Percentiles rank a stretch among this genome's conserved stretches.
phyloP scores from a whole-genome alignment of 352 stramenopile species.

The Pythium myriotylum region DNA sequence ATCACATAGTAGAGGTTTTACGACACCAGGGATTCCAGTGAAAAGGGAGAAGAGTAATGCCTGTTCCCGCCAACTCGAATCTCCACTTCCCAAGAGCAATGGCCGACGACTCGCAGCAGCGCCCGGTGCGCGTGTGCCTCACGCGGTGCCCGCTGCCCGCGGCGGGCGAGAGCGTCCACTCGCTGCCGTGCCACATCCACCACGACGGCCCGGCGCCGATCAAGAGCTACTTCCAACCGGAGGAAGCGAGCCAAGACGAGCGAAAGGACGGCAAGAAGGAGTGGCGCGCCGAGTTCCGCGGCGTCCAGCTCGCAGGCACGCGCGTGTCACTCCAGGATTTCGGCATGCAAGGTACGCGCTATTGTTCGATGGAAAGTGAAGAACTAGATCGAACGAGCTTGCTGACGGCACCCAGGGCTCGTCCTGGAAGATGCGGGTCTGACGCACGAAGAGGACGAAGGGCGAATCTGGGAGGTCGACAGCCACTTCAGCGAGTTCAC shows the following conservation, averaged over 20 bases:
- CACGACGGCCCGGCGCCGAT: conserved; percentile 63
- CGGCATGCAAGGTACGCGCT: conserved; percentile 42
- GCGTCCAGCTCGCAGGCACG: conserved; percentile 63
- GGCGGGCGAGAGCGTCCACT: conserved; percentile 62
- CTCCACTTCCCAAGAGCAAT: conserved; percentile 8
- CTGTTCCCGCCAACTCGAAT: conserved; percentile 10
- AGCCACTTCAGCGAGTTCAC: conserved; percentile 74
- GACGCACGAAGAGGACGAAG: conserved; percentile 59
- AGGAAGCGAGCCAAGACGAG: conserved; percentile 27
- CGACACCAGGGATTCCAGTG: background rate
- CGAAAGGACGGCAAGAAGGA: conserved; percentile 14
- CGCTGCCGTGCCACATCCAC: conserved; percentile 75
- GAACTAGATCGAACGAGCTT: conserved; percentile 6
- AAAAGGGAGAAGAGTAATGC: conserved; percentile 8
- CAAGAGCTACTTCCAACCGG: conserved; percentile 73
- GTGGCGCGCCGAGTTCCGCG: conserved; percentile 62
- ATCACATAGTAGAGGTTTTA: conserved; percentile 11
- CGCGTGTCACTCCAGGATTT: conserved; percentile 43
- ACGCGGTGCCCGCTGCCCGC: conserved; percentile 74
- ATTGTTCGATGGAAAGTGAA: background rate
- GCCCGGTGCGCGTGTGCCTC: conserved; percentile 54
- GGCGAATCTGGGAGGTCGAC: conserved; percentile 76
- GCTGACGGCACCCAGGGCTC: conserved; percentile 38
- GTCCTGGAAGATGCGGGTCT: conserved; percentile 64
- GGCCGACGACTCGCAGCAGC: conserved; percentile 18